Conservation (phyloP, 257 asterid genomes). For the Parsonsia alboflavescens region DNA sequence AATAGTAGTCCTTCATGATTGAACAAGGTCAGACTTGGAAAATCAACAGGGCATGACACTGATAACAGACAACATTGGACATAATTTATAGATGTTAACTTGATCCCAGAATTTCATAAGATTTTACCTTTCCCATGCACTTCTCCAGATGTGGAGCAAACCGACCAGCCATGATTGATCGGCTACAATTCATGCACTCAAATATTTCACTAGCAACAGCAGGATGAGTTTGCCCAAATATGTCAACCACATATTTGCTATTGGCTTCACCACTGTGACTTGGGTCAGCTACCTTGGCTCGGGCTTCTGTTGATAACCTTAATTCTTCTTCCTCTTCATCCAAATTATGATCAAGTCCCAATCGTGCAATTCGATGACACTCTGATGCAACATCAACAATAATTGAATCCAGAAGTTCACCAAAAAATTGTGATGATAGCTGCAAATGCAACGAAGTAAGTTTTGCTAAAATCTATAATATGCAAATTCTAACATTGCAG, state of each 20-base stretch:
- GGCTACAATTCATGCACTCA: slow-evolving; percentile 87
- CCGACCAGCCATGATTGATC: slow-evolving; percentile 75
- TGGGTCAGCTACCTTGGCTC: slow-evolving; percentile 70
- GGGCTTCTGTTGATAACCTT: slow-evolving; percentile 77
- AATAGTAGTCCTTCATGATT: neutral
- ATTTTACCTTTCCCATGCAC: slow-evolving; percentile 97
- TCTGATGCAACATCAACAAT: slow-evolving; percentile 94
- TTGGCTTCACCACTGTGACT: slow-evolving; percentile 67
- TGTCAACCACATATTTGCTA: slow-evolving; percentile 79
- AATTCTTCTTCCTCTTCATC: slow-evolving; percentile 86
- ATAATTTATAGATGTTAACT: neutral
- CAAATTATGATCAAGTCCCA: slow-evolving; percentile 81
- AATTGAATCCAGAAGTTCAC: slow-evolving; percentile 66
- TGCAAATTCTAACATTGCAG: neutral
- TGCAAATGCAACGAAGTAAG: slow-evolving; percentile 32
- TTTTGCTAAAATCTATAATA: slow-evolving; percentile 10
- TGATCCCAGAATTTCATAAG: neutral
- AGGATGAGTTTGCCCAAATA: slow-evolving; percentile 95
- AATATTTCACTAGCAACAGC: slow-evolving; percentile 75
- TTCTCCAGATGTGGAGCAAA: slow-evolving; percentile 98
- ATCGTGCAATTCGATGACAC: slow-evolving; percentile 75
- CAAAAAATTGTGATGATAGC: slow-evolving; percentile 53
- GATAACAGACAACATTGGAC: neutral
- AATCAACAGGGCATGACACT: neutral
- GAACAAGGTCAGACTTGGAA: neutral